A percentile compares a stretch with the other conserved stretches of the same genome.
phyloP scores from a whole-genome alignment of 306 rosid genomes.

The Cucurbita pepo region DNA sequence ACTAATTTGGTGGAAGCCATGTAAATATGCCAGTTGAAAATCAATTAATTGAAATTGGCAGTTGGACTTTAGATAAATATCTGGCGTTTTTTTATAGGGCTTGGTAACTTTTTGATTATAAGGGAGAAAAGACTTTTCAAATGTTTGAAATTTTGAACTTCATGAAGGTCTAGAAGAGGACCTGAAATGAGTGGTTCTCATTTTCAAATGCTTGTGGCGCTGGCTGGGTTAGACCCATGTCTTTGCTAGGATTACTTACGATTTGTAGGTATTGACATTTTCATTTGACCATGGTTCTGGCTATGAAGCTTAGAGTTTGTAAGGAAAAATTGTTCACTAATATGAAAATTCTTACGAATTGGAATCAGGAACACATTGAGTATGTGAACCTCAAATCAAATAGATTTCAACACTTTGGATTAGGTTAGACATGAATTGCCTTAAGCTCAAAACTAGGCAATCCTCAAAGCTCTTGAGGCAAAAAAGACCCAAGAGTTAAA shows the following conservation, averaged over 20 bases:
- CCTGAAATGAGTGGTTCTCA: background rate
- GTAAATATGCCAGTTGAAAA: background rate
- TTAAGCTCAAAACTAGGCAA: background rate
- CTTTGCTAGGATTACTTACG: background rate
- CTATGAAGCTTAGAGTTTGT: background rate
- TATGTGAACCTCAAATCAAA: background rate
- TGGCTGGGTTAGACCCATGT: background rate
- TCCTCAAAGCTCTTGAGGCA: background rate
- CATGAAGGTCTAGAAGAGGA: background rate
- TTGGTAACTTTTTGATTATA: background rate
- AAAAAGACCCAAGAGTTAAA: background rate
- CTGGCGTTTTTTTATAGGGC: background rate
- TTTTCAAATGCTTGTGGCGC: background rate
- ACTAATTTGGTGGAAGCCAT: background rate
- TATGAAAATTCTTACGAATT: background rate
- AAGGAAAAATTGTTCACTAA: background rate
- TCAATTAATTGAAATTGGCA: background rate
- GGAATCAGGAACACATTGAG: background rate
- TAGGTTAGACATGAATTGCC: background rate
- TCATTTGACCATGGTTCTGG: background rate
- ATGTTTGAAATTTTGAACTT: background rate
- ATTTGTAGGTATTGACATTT: background rate
- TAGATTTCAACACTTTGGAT: background rate
- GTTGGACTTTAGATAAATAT: background rate
- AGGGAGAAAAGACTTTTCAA: background rate